phyloP scores from a whole-genome alignment of 2,329 filamentous ascomycete genomes.

The Sporothrix globosa region DNA sequence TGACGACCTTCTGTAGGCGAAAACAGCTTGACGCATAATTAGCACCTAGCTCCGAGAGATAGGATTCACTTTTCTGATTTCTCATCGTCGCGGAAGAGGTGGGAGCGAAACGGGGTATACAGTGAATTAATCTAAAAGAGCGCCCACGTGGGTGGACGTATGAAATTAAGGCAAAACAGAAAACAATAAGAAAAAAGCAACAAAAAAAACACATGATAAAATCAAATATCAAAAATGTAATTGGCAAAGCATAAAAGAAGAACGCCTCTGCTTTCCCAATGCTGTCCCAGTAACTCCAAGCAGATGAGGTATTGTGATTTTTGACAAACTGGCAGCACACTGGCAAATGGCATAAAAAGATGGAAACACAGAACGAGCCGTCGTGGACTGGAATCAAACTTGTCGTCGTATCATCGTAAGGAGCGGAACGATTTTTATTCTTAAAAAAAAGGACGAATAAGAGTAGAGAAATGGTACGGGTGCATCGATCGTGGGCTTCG shows the following conservation, averaged over 20 bases:
- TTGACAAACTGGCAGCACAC: conserved; percentile 5
- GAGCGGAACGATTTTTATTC: too few relatives aligned
- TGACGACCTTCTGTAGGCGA: background rate
- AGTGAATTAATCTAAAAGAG: background rate
- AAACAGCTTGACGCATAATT: background rate
- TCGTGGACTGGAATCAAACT: conserved; percentile 6
- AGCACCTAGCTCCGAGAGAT: background rate
- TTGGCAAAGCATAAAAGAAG: background rate
- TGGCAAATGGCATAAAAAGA: background rate
- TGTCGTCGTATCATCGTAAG: conserved; percentile 15
- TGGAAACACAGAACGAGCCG: background rate
- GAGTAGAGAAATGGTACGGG: background rate
- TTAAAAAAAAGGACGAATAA: background rate
- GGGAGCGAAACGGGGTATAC: background rate
- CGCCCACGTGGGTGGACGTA: conserved; percentile 1
- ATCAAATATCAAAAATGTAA: background rate
- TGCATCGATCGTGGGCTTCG: background rate
- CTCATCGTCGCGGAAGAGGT: background rate
- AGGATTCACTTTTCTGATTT: background rate
- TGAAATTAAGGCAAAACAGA: background rate
- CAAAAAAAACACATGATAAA: background rate
- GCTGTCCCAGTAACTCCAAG: conserved; percentile 6
- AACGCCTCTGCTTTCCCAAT: conserved; percentile 24
- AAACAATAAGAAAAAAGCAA: background rate
- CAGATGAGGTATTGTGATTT: conserved; percentile 7